Evolutionary conservation across 768 basidiomycete genomes (phyloP).

Genomic region (Boletus rufocinnamomeus): DNA sequence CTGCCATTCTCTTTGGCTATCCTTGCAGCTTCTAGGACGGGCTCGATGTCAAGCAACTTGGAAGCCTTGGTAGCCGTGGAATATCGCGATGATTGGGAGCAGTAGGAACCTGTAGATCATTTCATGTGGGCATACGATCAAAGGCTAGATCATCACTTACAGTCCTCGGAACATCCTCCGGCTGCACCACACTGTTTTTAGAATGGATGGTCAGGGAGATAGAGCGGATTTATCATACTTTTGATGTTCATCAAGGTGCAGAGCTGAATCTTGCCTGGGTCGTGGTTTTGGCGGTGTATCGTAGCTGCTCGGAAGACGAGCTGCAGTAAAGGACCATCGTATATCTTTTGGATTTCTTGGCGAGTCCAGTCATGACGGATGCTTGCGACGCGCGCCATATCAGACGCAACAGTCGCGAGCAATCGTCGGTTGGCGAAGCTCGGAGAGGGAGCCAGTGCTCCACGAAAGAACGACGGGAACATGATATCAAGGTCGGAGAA

Average conservation of each 20-base stretch:
- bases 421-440: constrained; percentile 40
- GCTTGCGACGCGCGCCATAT: constrained; percentile 5
- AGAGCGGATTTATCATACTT: constrained; percentile 54
- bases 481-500: constrained; percentile 9
- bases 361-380: constrained; percentile 71
- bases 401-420: constrained; percentile 57
- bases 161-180: constrained; percentile 95
- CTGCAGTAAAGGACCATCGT: constrained; percentile 83
- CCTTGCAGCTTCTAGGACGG: constrained; percentile 89
- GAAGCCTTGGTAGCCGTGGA: constrained; percentile 88
- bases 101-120: constrained; percentile 76
- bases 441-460: constrained; percentile 11
- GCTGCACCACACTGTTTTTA: constrained; percentile 46
- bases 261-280: constrained; percentile 89
- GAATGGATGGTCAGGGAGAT: constrained; percentile 19
- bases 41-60: constrained; percentile 82
- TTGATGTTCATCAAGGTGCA: constrained; percentile 99
- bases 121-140: background rate
- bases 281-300: constrained; percentile 84
- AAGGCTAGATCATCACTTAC: constrained; percentile 46
- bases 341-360: constrained; percentile 81
- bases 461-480: constrained; percentile 12
- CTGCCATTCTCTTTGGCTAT: constrained; percentile 96
- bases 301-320: constrained; percentile 85
- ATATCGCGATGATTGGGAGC: constrained; percentile 96